Base-by-base conservation (phyloP, 352 stramenopile species). In the Pythium dissimile region DNA sequence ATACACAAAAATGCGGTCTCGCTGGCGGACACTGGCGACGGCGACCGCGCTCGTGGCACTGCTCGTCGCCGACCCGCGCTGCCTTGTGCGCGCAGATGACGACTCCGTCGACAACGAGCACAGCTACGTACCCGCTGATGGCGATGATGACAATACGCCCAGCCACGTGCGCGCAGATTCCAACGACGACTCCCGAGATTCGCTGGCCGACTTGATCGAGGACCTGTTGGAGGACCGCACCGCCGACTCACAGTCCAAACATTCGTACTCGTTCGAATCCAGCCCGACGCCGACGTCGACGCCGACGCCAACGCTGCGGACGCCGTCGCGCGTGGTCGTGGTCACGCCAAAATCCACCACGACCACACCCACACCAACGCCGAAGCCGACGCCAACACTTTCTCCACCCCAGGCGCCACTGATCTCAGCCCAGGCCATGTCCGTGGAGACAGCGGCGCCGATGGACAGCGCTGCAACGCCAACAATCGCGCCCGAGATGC, bases 351-450 rank as follows among this genome's bases (percentile, higher is more conserved):
- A 7, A 27, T 6, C n/a, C 11, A 8, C 44, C 27, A 26, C 38
- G 38, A 23, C 18, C n/a, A 12, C 18, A n/a, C n/a, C n/a, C 21
- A 48, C 42, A 23, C 42, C 42, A 32, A 16, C n/a, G 21, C 39
- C 39, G 18, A 8, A 30, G 24, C 21, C 42, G 7, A 48, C 42
- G 7, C 10, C 21, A 24, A 16, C 34, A 8, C 34, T n/a, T n/a
- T n/a, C n/a, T n/a, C n/a, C n/a, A n/a, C n/a, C n/a, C n/a, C 39
- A 6, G n/a, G 35, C 44, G 34, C 23, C 43, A 0, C 3, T 21
- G 42, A 54, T 54, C 53, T 18, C 53, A 6, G 41, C 42, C 4
- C 32, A 50, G 24, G 23, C 32, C 39, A 44, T 61, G 32, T 53
- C 43, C 1, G 42, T 45, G 2, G 42, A 53, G 11, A 54, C 53